Base-by-base conservation (phyloP, 148 eudicot genomes). In the Polygonum maritimum region DNA sequence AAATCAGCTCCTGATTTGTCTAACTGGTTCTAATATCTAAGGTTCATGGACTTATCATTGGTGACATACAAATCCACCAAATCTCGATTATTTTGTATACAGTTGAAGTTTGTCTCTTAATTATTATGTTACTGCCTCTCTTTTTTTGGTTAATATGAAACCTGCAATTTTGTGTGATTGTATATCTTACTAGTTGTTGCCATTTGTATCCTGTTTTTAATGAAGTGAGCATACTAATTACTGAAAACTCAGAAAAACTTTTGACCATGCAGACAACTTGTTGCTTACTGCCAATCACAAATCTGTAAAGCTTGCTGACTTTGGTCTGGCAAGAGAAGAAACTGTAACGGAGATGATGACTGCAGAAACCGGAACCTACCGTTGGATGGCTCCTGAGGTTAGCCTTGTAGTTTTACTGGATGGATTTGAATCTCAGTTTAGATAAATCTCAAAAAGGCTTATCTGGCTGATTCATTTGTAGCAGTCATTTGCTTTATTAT, bases 331-430 rank as follows among this genome's bases (percentile, higher is more conserved):
- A 21, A 87, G 98, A 84, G 98, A 94, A 89, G 98, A 94, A 88
- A 78, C 97, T 57, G 88, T 94, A 70, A 90, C 96, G 33, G 98
- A 94, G 84, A 94, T 94, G 97, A 92, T 92, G 98, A 94, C 98
- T 75, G 98, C 98, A 51, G 98, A 94, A 81, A 90, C 98, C 80
- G 98, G 98, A 67, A 94, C 98, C 5, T 94, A 94, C 79, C 98
- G 98, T 62, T 94, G 98, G 98, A 94, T 94, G 98, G 98, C 98
- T 72, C 98, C 98, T 21, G 98, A 94, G 97, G 98, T 94, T 82
- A 76, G 88, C 82, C 44, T 16, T 67, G 31, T 26, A 26, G 45
- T 14, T 14, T 22, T 63, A n/a, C 4, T 26, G 70, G 69, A 63
- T 33, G n/a, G 9, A 8, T 55, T 19, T 19, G 1, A 19, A 55